Evolutionary conservation across 2,329 filamentous ascomycete species (phyloP).

Genomic region (Dendrostoma leiphaemia): DNA sequence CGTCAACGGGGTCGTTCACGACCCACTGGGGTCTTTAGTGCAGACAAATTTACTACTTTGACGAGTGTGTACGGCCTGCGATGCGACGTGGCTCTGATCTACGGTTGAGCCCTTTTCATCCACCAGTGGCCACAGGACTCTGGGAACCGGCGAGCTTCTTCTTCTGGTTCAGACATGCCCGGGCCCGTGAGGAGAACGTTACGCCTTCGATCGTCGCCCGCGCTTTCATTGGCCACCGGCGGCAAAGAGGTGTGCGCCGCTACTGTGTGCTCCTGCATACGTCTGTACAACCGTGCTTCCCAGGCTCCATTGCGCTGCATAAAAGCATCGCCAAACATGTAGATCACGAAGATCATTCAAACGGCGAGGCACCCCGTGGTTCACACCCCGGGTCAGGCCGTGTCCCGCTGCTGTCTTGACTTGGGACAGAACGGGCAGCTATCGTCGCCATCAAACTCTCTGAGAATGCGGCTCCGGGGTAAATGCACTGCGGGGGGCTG

Average conservation of each 20-base stretch:
- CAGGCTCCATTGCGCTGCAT: conserved; percentile 16
- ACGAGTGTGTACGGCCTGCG: background rate
- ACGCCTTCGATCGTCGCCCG: background rate
- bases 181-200: conserved; percentile 3
- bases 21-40: background rate
- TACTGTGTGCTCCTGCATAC: conserved; percentile 17
- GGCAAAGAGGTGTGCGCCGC: conserved; percentile 1
- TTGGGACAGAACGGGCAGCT: background rate
- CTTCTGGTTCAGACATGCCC: background rate
- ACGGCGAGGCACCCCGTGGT: background rate
- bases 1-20: background rate
- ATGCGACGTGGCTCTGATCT: conserved; percentile 2
- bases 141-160: conserved; percentile 3
- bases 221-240: conserved; percentile 13
- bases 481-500: background rate
- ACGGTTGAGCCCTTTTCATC: background rate
- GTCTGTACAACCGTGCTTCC: too few relatives aligned
- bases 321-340: conserved; percentile 5
- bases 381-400: background rate
- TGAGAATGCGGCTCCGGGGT: background rate
- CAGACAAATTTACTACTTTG: background rate
- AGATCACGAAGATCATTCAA: conserved; percentile 2
- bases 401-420: background rate
- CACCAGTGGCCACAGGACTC: background rate
- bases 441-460: background rate